Base-by-base conservation (phyloP, 2,329 filamentous ascomycete species). In the Dothistroma pini region DNA sequence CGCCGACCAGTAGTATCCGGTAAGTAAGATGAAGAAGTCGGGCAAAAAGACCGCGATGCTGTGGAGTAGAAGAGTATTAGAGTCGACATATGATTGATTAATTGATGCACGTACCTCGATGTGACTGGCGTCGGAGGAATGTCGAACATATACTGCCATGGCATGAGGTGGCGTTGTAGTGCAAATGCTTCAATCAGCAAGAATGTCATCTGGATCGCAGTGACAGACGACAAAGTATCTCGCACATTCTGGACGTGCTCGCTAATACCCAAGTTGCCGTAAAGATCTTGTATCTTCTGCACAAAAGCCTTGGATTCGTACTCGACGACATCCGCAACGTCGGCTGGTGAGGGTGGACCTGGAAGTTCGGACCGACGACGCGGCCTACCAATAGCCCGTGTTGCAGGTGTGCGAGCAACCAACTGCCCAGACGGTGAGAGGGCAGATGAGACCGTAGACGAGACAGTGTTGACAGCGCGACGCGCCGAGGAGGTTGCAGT, bases 1-100 rank as follows among this genome's bases (percentile, higher is more conserved):
- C 1, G 69, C 62, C 12, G 62, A 63, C 93, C 93, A 97, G 82
- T 96, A 97, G 29, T 84, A 83, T 44, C 83, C 79, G 1, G 89
- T 90, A 41, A 96, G 76, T 9, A 97, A 79, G 32, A 88, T 77
- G 75, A 95, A 96, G 68, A 96, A 80, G 75, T 97, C 90, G 0
- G 93, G 91, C 21, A 95, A 76, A 69, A 85, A 83, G 63, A 96
- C 80, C 2, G 85, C 79, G 31, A 52, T 31, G 65, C 85, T 83
- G 25, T 11, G 31, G 14, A 2, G 25, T 11, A 16, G 14, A 2
- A n/a, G 8, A 3, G 14, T 44, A 9, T 44, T 9, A 44, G 41
- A 4, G 14, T n/a, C 8, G 41, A 19, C 11, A 1, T 19, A n/a
- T 4, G 3, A 10, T 19, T 14, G 1, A 8, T 14, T 3, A 1